A percentile compares a stretch with the other conserved stretches of the same genome.
These are phyloP conservation scores for Sporormia fimetaria DNA, from an alignment of 495 filamentous ascomycete species.

Conservation along the genomic window DNA sequence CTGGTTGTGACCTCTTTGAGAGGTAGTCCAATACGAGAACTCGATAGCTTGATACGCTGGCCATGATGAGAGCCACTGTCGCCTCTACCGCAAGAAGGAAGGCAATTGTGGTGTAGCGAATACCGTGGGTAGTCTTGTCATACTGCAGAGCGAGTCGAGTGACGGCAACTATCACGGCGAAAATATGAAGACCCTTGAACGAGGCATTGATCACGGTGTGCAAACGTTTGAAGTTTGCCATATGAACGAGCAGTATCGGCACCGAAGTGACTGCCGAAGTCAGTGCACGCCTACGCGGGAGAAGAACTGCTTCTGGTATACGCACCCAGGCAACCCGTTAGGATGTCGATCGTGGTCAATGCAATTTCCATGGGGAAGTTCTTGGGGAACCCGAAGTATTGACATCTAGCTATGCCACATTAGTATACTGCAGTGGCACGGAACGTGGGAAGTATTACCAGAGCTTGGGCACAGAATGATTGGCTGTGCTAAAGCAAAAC, in stretches of 20 bases:
- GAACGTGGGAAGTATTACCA: background rate
- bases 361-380: slow-evolving; percentile 1
- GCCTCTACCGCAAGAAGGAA: slow-evolving; percentile 13
- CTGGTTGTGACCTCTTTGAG: too few relatives aligned
- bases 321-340: slow-evolving; percentile 5
- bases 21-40: slow-evolving; percentile 5
- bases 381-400: background rate
- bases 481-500: slow-evolving; percentile 4
- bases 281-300: background rate
- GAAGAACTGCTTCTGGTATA: background rate
- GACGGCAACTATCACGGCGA: slow-evolving; percentile 5
- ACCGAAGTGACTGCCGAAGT: slow-evolving; percentile 8
- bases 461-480: slow-evolving; percentile 5
- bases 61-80: slow-evolving; percentile 7
- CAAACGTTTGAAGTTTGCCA: slow-evolving; percentile 7
- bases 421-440: background rate
- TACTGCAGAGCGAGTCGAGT: slow-evolving; percentile 10
- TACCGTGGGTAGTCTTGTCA: background rate
- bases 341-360: slow-evolving; percentile 7
- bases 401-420: slow-evolving; percentile 3
- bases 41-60: slow-evolving; percentile 13
- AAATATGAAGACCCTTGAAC: slow-evolving; percentile 11
- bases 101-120: slow-evolving; percentile 1
- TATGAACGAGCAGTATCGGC: slow-evolving; percentile 6
- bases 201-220: slow-evolving; percentile 7